A percentile compares a stretch with the other conserved stretches of the same genome.
These are phyloP conservation scores for Populus trichocarpa DNA, from an alignment of 441 rosid genomes.

Conservation along the genomic window DNA sequence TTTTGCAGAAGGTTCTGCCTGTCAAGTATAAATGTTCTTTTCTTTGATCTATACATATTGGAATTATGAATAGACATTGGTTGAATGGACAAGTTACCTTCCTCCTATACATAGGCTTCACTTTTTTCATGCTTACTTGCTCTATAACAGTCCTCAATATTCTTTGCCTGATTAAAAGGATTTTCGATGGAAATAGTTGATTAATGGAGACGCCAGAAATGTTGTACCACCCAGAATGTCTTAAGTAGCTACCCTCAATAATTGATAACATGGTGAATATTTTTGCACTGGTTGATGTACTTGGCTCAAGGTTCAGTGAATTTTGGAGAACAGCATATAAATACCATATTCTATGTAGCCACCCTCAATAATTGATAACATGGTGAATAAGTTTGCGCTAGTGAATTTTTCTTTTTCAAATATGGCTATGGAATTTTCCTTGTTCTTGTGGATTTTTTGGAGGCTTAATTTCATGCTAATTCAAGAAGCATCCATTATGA, in stretches of 20 bases:
- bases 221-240: background rate
- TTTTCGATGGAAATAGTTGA: too few relatives aligned
- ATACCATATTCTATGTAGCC: background rate
- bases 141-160: background rate
- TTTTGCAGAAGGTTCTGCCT: background rate
- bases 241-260: background rate
- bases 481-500: background rate
- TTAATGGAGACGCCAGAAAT: background rate
- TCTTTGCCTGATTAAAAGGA: background rate
- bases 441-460: background rate
- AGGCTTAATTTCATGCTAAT: background rate
- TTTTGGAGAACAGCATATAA: background rate
- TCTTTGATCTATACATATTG: background rate
- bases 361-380: background rate
- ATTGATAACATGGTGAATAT: background rate
- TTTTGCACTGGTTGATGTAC: background rate
- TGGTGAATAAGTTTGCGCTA: background rate
- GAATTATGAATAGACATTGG: too few relatives aligned
- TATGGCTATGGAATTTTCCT: background rate
- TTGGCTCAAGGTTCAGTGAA: background rate
- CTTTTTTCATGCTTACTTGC: background rate
- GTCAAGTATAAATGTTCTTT: too few relatives aligned
- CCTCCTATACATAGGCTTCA: background rate
- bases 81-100: background rate
- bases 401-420: too few relatives aligned